Conservation (phyloP, 2,329 filamentous ascomycete genomes). For the Herpotrichia juniperi region DNA sequence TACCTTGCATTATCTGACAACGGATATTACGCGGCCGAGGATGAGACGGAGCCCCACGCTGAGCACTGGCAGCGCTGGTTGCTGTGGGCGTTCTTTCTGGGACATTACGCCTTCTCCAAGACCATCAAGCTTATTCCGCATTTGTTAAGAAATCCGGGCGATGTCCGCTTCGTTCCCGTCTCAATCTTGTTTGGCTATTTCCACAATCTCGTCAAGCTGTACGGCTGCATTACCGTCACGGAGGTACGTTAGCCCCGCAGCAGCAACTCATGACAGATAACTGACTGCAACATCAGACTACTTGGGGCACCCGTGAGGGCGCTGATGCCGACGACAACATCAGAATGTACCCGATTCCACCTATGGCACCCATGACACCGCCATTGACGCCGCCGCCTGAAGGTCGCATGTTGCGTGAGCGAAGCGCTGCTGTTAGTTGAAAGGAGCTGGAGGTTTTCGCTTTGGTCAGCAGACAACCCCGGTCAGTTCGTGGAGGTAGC, state of each 20-base stretch:
- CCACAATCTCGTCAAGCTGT: conserved; percentile 90
- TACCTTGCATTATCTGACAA: conserved; percentile 37
- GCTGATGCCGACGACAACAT: conserved; percentile 73
- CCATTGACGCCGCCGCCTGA: conserved; percentile 41
- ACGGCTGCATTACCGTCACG: conserved; percentile 75
- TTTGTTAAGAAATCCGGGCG: conserved; percentile 81
- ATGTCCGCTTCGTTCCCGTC: conserved; percentile 80
- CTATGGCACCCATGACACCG: conserved; percentile 40
- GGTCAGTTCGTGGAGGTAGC: conserved; percentile 21
- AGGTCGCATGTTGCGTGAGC: conserved; percentile 42
- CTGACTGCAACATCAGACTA: conserved; percentile 67
- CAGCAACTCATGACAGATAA: conserved; percentile 19
- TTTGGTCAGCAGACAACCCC: conserved; percentile 30
- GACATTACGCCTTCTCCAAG: conserved; percentile 76
- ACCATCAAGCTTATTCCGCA: conserved; percentile 88
- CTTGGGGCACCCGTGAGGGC: conserved; percentile 92
- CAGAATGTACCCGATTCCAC: conserved; percentile 45
- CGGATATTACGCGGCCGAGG: conserved; percentile 33
- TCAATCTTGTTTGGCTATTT: conserved; percentile 92
- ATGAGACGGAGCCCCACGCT: conserved; percentile 16
- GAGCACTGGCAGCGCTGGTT: conserved; percentile 30
- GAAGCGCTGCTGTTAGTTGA: conserved; percentile 38
- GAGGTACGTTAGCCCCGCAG: conserved; percentile 41
- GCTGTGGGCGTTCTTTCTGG: conserved; percentile 41
- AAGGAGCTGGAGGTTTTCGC: conserved; percentile 17